These are phyloP conservation scores for Pichia sp. DNA, from an alignment of 1,139 yeast genomes.

Conservation along the genomic window DNA sequence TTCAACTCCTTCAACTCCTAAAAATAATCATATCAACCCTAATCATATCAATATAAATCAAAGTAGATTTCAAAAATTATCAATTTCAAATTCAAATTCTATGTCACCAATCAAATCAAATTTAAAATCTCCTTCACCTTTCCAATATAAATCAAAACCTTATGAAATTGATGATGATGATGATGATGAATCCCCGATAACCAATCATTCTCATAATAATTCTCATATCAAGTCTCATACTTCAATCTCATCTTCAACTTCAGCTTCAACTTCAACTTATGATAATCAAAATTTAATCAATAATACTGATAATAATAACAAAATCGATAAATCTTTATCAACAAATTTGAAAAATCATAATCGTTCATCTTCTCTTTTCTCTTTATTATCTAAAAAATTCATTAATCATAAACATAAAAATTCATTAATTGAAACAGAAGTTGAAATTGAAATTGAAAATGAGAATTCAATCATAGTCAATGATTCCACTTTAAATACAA, in stretches of 20 bases:
- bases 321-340: not conserved
- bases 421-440: conserved; percentile 13
- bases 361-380: conserved; percentile 24
- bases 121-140: conserved; percentile 19
- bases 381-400: conserved; percentile 20
- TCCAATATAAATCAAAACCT: conserved; percentile 24
- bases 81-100: conserved; percentile 20
- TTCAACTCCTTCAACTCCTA: conserved; percentile 8
- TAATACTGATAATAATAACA: not conserved
- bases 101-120: conserved; percentile 23
- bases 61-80: no score
- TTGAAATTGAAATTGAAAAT: no score
- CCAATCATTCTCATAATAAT: not conserved
- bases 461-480: conserved; percentile 7
- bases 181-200: not conserved
- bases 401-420: conserved; percentile 23
- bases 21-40: conserved; percentile 6
- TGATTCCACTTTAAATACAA: conserved; percentile 20
- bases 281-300: not conserved
- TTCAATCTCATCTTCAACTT: conserved; percentile 1
- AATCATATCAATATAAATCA: conserved; percentile 1
- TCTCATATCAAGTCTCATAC: not conserved
- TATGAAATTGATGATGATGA: conserved; percentile 23
- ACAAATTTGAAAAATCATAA: conserved; percentile 13
- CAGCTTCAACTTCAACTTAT: not conserved